Conservation (phyloP, 2,329 filamentous ascomycete species). For the Clarireedia paspali region DNA sequence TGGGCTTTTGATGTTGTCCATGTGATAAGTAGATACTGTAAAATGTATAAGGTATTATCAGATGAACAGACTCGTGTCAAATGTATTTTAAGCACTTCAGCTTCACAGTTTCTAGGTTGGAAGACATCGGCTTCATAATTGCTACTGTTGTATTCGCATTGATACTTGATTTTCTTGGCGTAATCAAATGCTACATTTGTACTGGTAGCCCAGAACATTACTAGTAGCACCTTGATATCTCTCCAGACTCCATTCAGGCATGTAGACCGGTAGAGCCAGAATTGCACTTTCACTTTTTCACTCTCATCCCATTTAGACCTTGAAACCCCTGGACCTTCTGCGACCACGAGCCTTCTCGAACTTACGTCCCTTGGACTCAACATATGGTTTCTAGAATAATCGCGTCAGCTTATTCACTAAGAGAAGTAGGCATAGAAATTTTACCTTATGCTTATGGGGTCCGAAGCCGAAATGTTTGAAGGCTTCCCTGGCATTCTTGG, state of each 20-base stretch:
- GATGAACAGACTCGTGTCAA: no score
- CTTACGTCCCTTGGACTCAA: constrained; percentile 98
- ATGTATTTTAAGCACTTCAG: no score
- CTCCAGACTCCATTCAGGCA: constrained; percentile 11
- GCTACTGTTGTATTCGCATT: constrained; percentile 9
- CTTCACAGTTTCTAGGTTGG: not conserved
- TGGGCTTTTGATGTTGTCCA: constrained; percentile 1
- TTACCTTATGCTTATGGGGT: constrained; percentile 93
- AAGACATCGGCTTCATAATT: constrained; percentile 1
- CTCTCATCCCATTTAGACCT: constrained; percentile 66
- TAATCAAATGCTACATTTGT: constrained; percentile 4
- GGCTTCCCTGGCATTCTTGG: constrained; percentile 97
- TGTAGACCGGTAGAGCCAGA: constrained; percentile 19
- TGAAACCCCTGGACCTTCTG: constrained; percentile 98
- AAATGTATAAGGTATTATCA: not conserved
- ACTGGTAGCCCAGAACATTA: constrained; percentile 2
- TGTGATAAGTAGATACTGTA: not conserved
- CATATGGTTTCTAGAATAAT: constrained; percentile 74
- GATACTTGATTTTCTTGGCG: constrained; percentile 8
- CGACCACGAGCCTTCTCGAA: constrained; percentile 99
- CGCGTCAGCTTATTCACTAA: constrained; percentile 28
- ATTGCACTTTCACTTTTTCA: constrained; percentile 15
- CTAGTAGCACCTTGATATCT: constrained; percentile 4
- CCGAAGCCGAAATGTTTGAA: constrained; percentile 99
- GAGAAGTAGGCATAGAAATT: constrained; percentile 28